Conservation (phyloP, 345 rosid genomes). For the Arabis alpina region DNA sequence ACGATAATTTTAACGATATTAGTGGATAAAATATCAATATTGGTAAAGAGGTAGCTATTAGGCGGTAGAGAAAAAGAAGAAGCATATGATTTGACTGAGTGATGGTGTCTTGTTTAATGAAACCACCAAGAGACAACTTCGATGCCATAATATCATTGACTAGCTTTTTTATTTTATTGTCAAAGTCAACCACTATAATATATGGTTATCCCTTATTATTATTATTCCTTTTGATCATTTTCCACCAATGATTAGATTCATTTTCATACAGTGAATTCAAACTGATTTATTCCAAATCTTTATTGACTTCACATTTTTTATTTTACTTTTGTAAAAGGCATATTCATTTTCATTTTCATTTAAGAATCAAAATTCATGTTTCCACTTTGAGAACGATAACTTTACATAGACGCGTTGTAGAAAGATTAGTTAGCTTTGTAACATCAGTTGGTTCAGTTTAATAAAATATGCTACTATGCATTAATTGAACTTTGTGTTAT, state of each 20-base stretch:
- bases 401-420: too few relatives aligned
- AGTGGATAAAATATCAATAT: too few relatives aligned
- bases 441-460: too few relatives aligned
- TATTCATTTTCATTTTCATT: background rate
- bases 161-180: background rate
- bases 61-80: constrained; percentile 2
- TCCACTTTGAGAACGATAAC: background rate
- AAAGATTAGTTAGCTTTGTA: too few relatives aligned
- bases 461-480: too few relatives aligned
- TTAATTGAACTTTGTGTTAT: too few relatives aligned
- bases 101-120: constrained; percentile 33
- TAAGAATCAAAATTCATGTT: background rate
- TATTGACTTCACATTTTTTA: constrained; percentile 11
- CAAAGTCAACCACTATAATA: constrained; percentile 29
- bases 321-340: background rate
- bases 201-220: background rate
- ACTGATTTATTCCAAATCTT: constrained; percentile 28
- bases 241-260: constrained; percentile 36
- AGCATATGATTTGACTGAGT: constrained; percentile 2
- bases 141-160: constrained; percentile 30
- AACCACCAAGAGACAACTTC: constrained; percentile 25
- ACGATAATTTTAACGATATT: too few relatives aligned
- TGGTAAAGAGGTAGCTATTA: background rate
- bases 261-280: constrained; percentile 27
- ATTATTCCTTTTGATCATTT: constrained; percentile 18